Base-by-base conservation (phyloP, 768 basidiomycete species). In the Hypholoma sublateritium region DNA sequence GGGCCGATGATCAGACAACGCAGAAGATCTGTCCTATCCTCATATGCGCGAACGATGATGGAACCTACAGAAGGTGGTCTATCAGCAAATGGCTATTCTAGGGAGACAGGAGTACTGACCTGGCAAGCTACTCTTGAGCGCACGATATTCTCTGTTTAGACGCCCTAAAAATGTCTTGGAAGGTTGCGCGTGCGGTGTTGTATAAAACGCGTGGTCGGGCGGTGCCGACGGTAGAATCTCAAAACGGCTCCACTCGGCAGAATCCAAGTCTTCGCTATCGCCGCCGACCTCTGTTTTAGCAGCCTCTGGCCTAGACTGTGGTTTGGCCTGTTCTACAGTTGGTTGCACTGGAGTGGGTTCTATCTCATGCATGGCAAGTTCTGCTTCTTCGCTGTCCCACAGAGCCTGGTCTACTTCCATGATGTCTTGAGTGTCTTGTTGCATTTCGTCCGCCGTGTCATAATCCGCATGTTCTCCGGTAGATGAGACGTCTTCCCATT, bases 1-100 rank as follows among this genome's bases (percentile, higher is more conserved):
- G 94, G 93, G 3, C 95, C 95, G 60, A 98, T 86, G 58, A 98
- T 98, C 48, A 98, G 78, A 66, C 83, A 90, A 32, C 95, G 84
- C 58, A 97, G 71, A 36, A 98, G 80, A 74, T 98, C 95, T 43
- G 85, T 78, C 24, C 95, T 84, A 69, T 96, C 89, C 70, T 97
- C 95, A 67, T 91, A 98, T 22, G 89, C 88, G 56, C 94, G 85
- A 47, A 98, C 91, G 52, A 96, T 66, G 62, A 98, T 95, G 13
- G 89, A 88, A 57, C 94, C 93, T 91, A 65, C 8, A 24, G 49
- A 52, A 50, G 32, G n/a, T 32, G 12, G 19, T 46, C 52, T 58
- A 24, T 13, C 17, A 50, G 13, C 12, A 51, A 11, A 48, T 25
- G 37, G 21, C 37, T n/a, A 28, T 47, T 41, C 39, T 17, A 13